Evolutionary conservation across 140 eudicot genomes (phyloP), one percentile per base, ranked within the genome.

Genomic region (Ambrosia hybrid): DNA sequence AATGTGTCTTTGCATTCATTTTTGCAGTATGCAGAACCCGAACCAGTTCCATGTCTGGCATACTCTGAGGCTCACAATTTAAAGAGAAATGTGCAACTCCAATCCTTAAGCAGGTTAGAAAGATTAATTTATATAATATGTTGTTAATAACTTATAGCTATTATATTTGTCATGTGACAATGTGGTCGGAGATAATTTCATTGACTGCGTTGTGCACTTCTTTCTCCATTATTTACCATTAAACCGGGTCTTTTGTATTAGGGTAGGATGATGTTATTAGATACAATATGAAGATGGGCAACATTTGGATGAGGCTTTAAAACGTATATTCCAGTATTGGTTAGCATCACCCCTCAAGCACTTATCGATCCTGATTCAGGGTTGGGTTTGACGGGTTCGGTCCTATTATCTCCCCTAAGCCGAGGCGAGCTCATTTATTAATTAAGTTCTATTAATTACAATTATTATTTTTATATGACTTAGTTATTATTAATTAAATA

Each of bases 251-350:
- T n/a, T 38, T 39, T 17, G 52, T 74, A 56, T 70, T 83, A 93
- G 98, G 98, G 90, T 64, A 84, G 96, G 83, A 73, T 71, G 98
- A 93, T 84, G 98, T 93, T 15, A 93, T 84, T 62, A 85, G 98
- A 86, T 93, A 71, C 98, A 97, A 11, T 93, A 93, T 78, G 98
- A 97, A 38, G 98, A 93, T 79, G 98, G 90, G 70, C 98, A 93
- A 75, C 98, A 93, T 85, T 70, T 93, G 80, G 98, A 93, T 4
- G 98, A 93, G 84, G 98, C 98, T 62, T 75, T 93, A 73, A 93
- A 90, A 72, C 86, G 97, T 72, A 93, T 93, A 46, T 93, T 93
- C 82, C 97, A 93, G 68, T 93, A 90, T 76, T 21, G 26, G 26
- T 21, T 21, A 21, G 26, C 26, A 21, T 21, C 26, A 21, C 26